These are phyloP conservation scores for Fragosphaeria purpurea DNA, from an alignment of 2,329 filamentous ascomycete genomes.

Conservation along the genomic window DNA sequence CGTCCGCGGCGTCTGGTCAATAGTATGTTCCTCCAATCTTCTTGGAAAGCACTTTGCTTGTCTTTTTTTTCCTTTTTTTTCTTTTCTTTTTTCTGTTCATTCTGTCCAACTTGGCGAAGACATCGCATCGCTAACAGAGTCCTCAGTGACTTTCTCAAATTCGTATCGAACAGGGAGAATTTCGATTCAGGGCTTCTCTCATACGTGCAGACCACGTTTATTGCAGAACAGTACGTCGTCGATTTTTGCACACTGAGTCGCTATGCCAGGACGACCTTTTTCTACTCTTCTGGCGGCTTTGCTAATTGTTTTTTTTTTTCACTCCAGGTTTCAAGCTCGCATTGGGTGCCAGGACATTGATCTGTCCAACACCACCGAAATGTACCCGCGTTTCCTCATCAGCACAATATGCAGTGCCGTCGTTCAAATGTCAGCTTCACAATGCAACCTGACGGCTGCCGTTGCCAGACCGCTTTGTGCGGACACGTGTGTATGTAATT, in stretches of 20 bases:
- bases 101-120: too few relatives aligned
- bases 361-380: conserved; percentile 64
- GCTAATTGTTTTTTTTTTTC: too few relatives aligned
- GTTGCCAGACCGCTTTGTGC: conserved; percentile 73
- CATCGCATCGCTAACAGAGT: too few relatives aligned
- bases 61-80: neutral
- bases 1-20: conserved; percentile 17
- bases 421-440: conserved; percentile 71
- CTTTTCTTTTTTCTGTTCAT: neutral
- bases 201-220: conserved; percentile 67
- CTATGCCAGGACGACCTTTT: neutral
- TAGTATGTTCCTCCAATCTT: conserved; percentile 17
- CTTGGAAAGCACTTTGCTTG: too few relatives aligned
- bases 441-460: conserved; percentile 56
- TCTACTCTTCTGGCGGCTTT: neutral
- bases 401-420: conserved; percentile 90
- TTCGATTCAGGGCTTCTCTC: conserved; percentile 68
- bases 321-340: conserved; percentile 61
- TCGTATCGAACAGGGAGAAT: conserved; percentile 61
- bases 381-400: conserved; percentile 89
- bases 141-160: conserved; percentile 70
- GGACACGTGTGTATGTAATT: conserved; percentile 55
- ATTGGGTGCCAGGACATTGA: conserved; percentile 74
- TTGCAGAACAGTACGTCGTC: conserved; percentile 62
- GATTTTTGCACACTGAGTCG: neutral